Base-by-base conservation (phyloP, 192 early-diverging fungal species). In the Mortierella antarctica region DNA sequence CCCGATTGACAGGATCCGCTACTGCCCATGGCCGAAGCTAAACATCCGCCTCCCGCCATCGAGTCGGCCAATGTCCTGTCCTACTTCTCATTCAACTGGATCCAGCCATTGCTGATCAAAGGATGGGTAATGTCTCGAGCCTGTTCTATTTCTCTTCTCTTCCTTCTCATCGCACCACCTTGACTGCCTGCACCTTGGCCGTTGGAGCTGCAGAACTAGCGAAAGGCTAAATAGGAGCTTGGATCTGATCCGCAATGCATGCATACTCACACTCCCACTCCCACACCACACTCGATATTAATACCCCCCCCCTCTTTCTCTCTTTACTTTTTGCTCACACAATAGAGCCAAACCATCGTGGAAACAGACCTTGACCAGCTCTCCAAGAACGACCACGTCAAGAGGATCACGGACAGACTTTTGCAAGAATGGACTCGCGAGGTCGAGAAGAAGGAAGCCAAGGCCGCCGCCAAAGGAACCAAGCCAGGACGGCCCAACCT, bases 51-150 rank as follows among this genome's bases (percentile, higher is more conserved):
- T 11, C 65, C 77, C 15, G 65, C 14, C 46, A 80, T 80, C 31
- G 69, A 71, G 54, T 56, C 39, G 17, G 69, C 70, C 40, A 68
- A 63, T 60, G 39, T 20, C 18, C 42, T 80, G 46, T 80, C 77
- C 13, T 80, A 68, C 65, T 80, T 80, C 21, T 80, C 77, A 57
- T 80, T 80, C 70, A 71, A 63, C 70, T 80, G 77, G 77, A 80
- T 80, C 23, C 77, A 80, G 49, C 70, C 70, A 11, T 50, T 80
- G 54, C 53, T 80, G 41, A 80, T 80, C 49, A 62, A 56, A 44
- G 77, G 77, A 71, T 80, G 77, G 77, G 77, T 80, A 72, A 62
- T 69, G 39, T 49, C 60, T 31, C 31, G 31, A 31, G 31, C 31
- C 31, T 31, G 31, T 31, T 31, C 31, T 31, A n/a, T 31, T 31